Base-by-base conservation (phyloP, 306 rosid genomes). In the Carpinus fangiana region DNA sequence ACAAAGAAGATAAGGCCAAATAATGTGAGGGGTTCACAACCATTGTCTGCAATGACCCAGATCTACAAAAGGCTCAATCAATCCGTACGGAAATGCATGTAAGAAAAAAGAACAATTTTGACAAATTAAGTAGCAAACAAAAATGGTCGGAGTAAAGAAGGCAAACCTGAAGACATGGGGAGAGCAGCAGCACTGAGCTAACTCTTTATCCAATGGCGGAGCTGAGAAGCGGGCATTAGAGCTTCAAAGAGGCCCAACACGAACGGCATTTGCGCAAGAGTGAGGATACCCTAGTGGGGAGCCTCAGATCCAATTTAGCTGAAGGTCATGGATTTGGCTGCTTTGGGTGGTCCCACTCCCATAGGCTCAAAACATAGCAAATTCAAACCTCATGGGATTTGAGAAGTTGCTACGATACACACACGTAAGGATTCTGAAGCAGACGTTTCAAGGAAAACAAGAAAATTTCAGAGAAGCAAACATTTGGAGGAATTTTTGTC, bases 11-110 rank as follows among this genome's bases (percentile, higher is more conserved):
- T 23, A 26, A 20, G 2, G 2, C 31, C 4, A 59, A 3, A 20
- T 3, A 59, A 59, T 59, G 65, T n/a, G 11, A 55, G 28, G 34
- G 51, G 75, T 46, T 64, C 76, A 68, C 46, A 20, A 71, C 45
- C 52, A 77, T 74, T 70, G 54, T 53, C 26, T 46, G 71, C 53
- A 82, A 78, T 21, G 78, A 74, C 77, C 76, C 93, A 88, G 97
- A 92, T 90, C 93, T 84, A 77, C 77, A 79, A 66, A 8, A 66
- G 83, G 83, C 79, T 51, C 47, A 52, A 66, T 45, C 65, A 59
- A 11, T 48, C 4, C 1, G 28, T 59, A 59, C 36, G 16, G 7
- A 59, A 59, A 59, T 59, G 65, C 65, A 59, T 59, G 65, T 13
- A 52, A 3, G 7, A 52, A 52, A 13, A 13, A 52, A 52, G 52